Percentiles rank a stretch among this genome's conserved stretches.
Conservation (phyloP, 768 basidiomycete species). For the Auricularia sp. region DNA sequence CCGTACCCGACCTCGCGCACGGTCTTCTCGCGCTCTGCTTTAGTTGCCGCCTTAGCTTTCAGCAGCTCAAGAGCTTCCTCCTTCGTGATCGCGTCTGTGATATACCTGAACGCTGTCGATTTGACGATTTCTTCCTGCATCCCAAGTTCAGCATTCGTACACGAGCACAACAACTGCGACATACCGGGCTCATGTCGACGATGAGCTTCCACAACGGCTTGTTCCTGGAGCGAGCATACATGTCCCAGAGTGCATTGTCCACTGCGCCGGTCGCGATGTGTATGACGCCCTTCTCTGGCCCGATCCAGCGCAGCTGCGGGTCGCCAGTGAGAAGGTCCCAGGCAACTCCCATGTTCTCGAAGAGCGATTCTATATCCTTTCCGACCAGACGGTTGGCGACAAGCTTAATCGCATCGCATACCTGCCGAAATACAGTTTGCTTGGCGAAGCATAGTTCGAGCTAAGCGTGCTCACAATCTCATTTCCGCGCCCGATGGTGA, state of each 20-base stretch:
- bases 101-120: slow-evolving; percentile 76
- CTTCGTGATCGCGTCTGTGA: slow-evolving; percentile 84
- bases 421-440: slow-evolving; percentile 28
- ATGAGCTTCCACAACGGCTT: slow-evolving; percentile 94
- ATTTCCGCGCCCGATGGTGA: slow-evolving; percentile 90
- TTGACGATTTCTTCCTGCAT: slow-evolving; percentile 65
- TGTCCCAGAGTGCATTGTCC: slow-evolving; percentile 90
- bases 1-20: slow-evolving; percentile 59
- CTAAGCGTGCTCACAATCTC: slow-evolving; percentile 52
- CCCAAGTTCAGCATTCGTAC: neutral
- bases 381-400: slow-evolving; percentile 77
- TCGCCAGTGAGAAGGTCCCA: slow-evolving; percentile 85
- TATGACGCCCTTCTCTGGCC: slow-evolving; percentile 93
- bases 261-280: slow-evolving; percentile 84
- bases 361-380: slow-evolving; percentile 70
- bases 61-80: slow-evolving; percentile 83
- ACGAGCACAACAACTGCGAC: slow-evolving; percentile 2
- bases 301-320: slow-evolving; percentile 88
- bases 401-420: slow-evolving; percentile 70
- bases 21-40: slow-evolving; percentile 65
- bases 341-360: slow-evolving; percentile 81
- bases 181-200: slow-evolving; percentile 75
- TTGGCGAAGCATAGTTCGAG: too few relatives aligned
- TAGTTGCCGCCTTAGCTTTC: slow-evolving; percentile 62
- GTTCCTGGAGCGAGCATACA: slow-evolving; percentile 66